Percentiles rank a stretch among this genome's conserved stretches.
Evolutionary conservation across 2,329 filamentous ascomycete genomes (phyloP).

Genomic region (Diaporthe sp.): DNA sequence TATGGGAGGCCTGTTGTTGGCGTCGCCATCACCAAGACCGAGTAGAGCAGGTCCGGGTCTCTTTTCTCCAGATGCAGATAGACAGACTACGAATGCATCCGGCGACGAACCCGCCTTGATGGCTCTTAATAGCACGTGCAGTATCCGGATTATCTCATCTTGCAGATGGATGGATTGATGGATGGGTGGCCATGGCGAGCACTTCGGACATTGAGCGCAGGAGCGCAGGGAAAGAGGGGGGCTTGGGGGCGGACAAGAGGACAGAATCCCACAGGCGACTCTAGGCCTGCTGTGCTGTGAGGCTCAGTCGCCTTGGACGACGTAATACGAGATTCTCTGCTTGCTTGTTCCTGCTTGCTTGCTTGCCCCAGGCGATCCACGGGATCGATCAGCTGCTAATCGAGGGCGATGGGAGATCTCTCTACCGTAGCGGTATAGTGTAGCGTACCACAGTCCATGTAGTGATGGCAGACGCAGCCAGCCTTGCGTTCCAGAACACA

Average conservation of each 20-base stretch:
- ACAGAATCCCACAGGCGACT: conserved; percentile 11
- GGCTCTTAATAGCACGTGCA: background rate
- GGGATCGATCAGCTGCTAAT: conserved; percentile 30
- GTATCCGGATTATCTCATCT: background rate
- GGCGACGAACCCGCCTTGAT: background rate
- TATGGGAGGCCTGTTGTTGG: conserved; percentile 5
- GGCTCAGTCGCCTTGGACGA: conserved; percentile 33
- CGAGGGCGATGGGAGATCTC: conserved; percentile 29
- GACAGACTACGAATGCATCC: background rate
- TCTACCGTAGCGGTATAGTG: conserved; percentile 24
- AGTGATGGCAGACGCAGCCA: conserved; percentile 19
- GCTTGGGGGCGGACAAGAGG: conserved; percentile 16
- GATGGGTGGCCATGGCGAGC: background rate
- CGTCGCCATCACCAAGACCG: background rate
- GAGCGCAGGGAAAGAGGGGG: background rate
- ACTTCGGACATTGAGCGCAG: background rate
- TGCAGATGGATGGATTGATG: conserved; percentile 8
- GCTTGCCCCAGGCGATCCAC: conserved; percentile 13
- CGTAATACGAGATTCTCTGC: conserved; percentile 36
- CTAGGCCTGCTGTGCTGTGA: conserved; percentile 27
- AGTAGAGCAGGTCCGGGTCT: background rate
- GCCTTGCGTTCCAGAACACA: conserved; percentile 28
- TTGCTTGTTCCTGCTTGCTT: background rate
- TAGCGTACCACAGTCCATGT: background rate
- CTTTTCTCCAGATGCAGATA: background rate